Evolutionary conservation across 768 basidiomycete genomes (phyloP), one percentile per base, ranked within the genome.

Genomic region (Amyloporia xantha): DNA sequence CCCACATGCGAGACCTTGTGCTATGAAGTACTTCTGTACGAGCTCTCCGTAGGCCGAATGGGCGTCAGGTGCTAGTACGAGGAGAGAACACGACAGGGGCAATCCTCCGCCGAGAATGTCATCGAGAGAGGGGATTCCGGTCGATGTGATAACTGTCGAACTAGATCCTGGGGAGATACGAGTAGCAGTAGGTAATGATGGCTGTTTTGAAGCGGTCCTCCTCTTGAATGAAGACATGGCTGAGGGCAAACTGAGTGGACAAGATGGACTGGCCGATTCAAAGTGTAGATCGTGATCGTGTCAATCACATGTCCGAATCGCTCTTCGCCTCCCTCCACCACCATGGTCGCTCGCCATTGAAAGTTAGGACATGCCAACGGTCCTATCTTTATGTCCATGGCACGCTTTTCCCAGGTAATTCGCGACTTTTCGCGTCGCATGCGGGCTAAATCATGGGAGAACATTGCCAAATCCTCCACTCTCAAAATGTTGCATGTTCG

Each of bases 61-160:
- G 3, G 73, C 66, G 68, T 98, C 95, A 0, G 92, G 86, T n/a
- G 89, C 84, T 36, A 87, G 75, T 26, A 89, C 67, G 24, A 85
- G 72, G 44, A 90, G 67, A 12, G 78, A 78, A 52, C 85, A 86
- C 2, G 87, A 84, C 48, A 94, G 74, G 11, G 95, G 92, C 28
- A 96, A 65, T 15, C 93, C 92, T 24, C 91, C 93, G 47, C 93
- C 93, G 33, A 98, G 80, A 52, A 98, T 79, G 62, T 98, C 96
- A 66, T 99, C 96, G 19, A 99, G 74, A 11, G 93, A 92, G 23
- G 91, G 83, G 7, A 98, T 81, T 2, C 96, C 96, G 4, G 90
- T 90, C 1, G 94, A 94, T 5, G 78, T 81, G 51, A 85, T 68
- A 48, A 73, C 59, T 0, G 78, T 83, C 17, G 74, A 69, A 30